Percentiles rank a stretch among this genome's conserved stretches.
These are phyloP conservation scores for Naganishia antarctica DNA, from an alignment of 768 basidiomycete species.

Conservation along the genomic window DNA sequence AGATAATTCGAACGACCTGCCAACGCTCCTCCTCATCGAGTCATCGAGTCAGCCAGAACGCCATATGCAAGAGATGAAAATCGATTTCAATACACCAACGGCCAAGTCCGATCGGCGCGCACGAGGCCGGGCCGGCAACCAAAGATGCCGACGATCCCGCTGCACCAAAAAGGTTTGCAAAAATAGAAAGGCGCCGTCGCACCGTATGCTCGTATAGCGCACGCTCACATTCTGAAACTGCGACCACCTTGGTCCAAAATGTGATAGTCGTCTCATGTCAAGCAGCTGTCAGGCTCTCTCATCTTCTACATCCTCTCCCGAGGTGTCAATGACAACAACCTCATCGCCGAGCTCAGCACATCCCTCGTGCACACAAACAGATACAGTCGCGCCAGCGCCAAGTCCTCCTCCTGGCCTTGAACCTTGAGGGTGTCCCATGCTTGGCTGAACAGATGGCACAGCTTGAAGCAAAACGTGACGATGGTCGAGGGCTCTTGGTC, in stretches of 20 bases:
- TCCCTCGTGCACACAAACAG: constrained; percentile 82
- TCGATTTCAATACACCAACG: constrained; percentile 11
- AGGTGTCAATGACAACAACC: constrained; percentile 78
- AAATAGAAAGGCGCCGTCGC: no score
- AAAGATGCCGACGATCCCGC: no score
- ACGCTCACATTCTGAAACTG: no score
- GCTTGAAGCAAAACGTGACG: constrained; percentile 80
- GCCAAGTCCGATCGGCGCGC: constrained; percentile 2
- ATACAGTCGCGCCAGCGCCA: constrained; percentile 79
- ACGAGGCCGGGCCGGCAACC: background rate
- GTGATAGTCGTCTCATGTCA: background rate
- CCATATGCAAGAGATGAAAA: background rate
- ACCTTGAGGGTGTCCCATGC: constrained; percentile 90
- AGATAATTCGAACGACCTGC: background rate
- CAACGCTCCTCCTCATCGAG: background rate
- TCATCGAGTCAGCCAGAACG: constrained; percentile 6
- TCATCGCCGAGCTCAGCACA: constrained; percentile 81
- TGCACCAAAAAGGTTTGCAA: no score
- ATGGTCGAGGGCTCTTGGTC: constrained; percentile 84
- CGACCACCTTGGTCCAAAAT: no score
- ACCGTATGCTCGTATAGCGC: no score
- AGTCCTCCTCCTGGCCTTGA: constrained; percentile 69
- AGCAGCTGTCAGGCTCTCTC: background rate
- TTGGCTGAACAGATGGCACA: constrained; percentile 80
- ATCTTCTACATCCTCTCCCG: constrained; percentile 78